Evolutionary conservation across 176 grass and related monocot genomes (phyloP), one percentile per base, ranked within the genome.

Genomic region (bread wheat (Triticum aestivum)): DNA sequence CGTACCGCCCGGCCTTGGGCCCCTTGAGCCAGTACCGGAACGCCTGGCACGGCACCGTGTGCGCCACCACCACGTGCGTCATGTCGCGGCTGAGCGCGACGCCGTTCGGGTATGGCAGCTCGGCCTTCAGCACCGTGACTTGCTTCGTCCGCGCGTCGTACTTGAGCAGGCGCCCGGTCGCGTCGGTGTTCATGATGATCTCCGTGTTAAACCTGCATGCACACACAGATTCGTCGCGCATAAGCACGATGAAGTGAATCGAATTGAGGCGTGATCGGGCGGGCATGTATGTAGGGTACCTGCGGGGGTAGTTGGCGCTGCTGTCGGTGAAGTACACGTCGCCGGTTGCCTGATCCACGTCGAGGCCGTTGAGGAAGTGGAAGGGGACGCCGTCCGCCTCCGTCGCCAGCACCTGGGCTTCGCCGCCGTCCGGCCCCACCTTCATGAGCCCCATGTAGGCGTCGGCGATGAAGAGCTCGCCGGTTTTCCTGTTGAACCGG

Each of bases 281-380:
- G 24, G 24, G 24, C 24, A 24, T 24, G 24, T 24, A 24, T 65
- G 11, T 44, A 11, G 44, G 44, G 29, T 67, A 69, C 67, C 67
- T 69, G 17, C 68, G 79, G 6, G 70, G 70, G 10, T 51, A 78
- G 17, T 59, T 64, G 29, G 13, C 89, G 80, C 89, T 94, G 59
- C 92, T 94, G 41, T 94, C 89, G 3, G 84, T 89, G 89, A 94
- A 89, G 56, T 94, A 91, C 0, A 89, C 87, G 3, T 75, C 81
- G 11, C 89, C 84, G 15, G 87, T 94, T 6, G 88, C 65, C 63
- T 91, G 92, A 34, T 91, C 87, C 8, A 54, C 51, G 17, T 58
- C 54, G 54, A 58, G 54, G 54, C 54, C 54, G 54, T 58, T 58
- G 54, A 58, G 75, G 39, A 94, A 91, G 39, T 73, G 79, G 69